phyloP scores from a whole-genome alignment of 73 alveolate species.

The Stentor roeselii region DNA sequence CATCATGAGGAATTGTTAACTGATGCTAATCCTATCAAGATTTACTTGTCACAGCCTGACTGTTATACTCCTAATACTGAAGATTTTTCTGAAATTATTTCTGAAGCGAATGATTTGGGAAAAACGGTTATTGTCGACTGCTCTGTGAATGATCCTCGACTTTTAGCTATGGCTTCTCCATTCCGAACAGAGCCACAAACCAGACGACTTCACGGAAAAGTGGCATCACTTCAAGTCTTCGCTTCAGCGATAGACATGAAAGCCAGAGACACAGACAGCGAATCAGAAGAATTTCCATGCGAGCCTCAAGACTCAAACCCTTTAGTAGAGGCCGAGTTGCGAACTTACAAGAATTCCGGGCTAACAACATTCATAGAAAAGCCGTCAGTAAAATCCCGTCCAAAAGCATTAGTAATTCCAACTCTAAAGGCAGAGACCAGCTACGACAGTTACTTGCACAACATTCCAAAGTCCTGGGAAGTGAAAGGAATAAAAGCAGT shows the following conservation, averaged over 20 bases:
- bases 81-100: background rate
- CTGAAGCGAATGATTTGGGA: background rate
- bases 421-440: background rate
- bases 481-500: background rate
- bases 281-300: background rate
- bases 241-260: background rate
- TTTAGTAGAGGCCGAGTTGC: background rate
- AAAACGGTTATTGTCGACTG: background rate
- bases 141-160: background rate
- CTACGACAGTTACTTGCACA: background rate
- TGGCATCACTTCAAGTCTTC: background rate
- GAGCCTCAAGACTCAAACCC: conserved; percentile 9
- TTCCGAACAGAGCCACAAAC: background rate
- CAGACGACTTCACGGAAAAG: background rate
- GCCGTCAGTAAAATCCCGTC: background rate
- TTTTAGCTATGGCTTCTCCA: conserved; percentile 17
- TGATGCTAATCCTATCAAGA: background rate
- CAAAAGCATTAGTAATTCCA: background rate
- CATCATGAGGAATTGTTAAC: background rate
- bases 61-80: background rate
- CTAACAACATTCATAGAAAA: background rate
- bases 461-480: conserved; percentile 23
- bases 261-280: background rate
- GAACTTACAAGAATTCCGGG: background rate
- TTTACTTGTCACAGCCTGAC: background rate